Evolutionary conservation across 164 flowering plant genomes (phyloP), one percentile per base, ranked within the genome.

Genomic region (Cinnamomum micranthum): DNA sequence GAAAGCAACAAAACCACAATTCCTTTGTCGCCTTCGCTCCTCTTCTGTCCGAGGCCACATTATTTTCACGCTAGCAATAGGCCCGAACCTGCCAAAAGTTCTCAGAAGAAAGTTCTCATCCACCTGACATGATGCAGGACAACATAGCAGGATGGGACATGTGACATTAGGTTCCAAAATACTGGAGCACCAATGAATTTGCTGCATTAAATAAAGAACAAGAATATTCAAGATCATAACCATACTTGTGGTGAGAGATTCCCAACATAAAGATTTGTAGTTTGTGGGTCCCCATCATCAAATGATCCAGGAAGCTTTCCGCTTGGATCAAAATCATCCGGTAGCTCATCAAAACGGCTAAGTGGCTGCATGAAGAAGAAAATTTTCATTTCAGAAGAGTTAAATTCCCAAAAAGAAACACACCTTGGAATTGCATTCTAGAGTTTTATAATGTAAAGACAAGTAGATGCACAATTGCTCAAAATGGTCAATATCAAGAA

Each of bases 1-100:
- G 72, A 96, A 96, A 82, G 99, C 95, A 31, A 96, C 99, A 89
- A 94, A 96, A 15, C 99, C 99, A 89, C 99, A 96, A 76, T 96
- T 94, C 77, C 98, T 88, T 83, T 92, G 97, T 67, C 99, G 85
- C 81, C 95, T 87, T 59, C 88, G 81, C 80, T 96, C 99, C 77
- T 96, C 99, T 76, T 96, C 99, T 66, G 99, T 94, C 75, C 99
- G 88, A 66, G 99, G 99, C 99, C 99, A 96, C 99, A 96, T 96
- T 78, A 96, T 96, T 78, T 96, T 96, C 35, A 96, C 99, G 81
- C 99, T 96, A 75, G 99, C 99, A 78, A 96, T 92, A 31, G 97
- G 99, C 27, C 99, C 99, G 85, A 96, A 96, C 86, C 99, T 87
- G 80, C 99, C 98, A 82, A 96, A 96, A 50, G 99, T 94, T 65